These are phyloP conservation scores for Verticillium dahliae DNA, from an alignment of 2,329 filamentous ascomycete species.

Conservation along the genomic window DNA sequence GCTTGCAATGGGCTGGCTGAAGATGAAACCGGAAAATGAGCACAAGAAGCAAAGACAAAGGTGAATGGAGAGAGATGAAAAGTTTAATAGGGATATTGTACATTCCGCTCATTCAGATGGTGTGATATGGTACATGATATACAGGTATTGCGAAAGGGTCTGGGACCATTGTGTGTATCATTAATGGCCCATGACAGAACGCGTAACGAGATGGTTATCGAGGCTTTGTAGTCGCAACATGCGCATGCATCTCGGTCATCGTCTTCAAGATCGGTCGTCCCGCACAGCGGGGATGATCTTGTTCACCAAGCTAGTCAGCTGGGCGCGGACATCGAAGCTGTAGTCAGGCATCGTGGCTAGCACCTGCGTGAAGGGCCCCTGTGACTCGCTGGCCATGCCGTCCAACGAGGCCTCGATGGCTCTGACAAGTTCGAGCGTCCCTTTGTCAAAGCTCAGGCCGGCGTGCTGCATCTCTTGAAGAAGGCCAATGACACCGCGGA, in stretches of 20 bases:
- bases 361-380: slow-evolving; percentile 8
- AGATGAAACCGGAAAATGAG: too few species aligned
- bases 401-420: slow-evolving; percentile 24
- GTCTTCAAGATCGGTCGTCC: neutral
- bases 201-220: neutral
- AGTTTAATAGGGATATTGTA: neutral
- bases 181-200: neutral
- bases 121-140: neutral
- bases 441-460: slow-evolving; percentile 50
- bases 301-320: slow-evolving; percentile 2
- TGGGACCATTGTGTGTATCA: neutral
- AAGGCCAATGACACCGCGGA: slow-evolving; percentile 44
- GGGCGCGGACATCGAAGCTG: slow-evolving; percentile 8
- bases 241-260: neutral
- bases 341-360: slow-evolving; percentile 11
- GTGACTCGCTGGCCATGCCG: slow-evolving; percentile 5
- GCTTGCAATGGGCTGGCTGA: too few species aligned
- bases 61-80: neutral
- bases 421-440: slow-evolving; percentile 32
- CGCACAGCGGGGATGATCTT: neutral
- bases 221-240: neutral
- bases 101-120: neutral
- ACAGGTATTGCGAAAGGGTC: neutral
- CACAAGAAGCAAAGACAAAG: neutral
- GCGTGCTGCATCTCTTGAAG: slow-evolving; percentile 61